Conservation (phyloP, 2,329 filamentous ascomycete species). For the Rhynchosporium graminicola region DNA sequence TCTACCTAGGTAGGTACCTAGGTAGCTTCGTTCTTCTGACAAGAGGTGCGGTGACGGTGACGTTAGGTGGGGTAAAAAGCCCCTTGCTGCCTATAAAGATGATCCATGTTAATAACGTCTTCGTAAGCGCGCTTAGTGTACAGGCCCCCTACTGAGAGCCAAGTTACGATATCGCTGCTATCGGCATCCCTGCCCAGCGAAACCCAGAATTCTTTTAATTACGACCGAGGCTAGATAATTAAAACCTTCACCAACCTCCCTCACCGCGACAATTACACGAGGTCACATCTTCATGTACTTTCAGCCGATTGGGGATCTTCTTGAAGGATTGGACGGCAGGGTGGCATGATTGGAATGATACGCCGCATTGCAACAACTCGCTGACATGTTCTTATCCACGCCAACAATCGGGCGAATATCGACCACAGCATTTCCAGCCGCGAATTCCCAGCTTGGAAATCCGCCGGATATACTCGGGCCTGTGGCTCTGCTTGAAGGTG, state of each 20-base stretch:
- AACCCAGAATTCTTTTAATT: neutral
- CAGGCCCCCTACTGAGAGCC: too few relatives aligned
- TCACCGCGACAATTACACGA: neutral
- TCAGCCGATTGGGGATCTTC: neutral
- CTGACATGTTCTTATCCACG: constrained; percentile 38
- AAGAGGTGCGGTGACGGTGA: neutral
- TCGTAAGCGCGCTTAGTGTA: neutral
- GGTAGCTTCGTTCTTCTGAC: too few relatives aligned
- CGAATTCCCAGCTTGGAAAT: constrained; percentile 4
- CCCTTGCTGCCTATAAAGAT: neutral
- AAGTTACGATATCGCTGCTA: neutral
- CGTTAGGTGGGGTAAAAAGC: neutral
- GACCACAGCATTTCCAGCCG: constrained; percentile 21
- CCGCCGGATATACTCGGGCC: neutral
- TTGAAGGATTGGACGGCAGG: constrained; percentile 18
- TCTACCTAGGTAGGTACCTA: too few relatives aligned
- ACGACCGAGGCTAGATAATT: neutral
- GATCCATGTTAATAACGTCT: neutral
- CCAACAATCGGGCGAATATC: constrained; percentile 27
- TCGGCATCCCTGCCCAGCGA: constrained; percentile 3
- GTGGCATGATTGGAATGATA: constrained; percentile 31
- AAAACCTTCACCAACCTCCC: neutral
- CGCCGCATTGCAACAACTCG: constrained; percentile 19
- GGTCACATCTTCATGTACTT: neutral
- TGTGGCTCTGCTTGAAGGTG: constrained; percentile 32